Evolutionary conservation across 2,329 filamentous ascomycete species (phyloP).

Genomic region (Fusarium coffeatum): DNA sequence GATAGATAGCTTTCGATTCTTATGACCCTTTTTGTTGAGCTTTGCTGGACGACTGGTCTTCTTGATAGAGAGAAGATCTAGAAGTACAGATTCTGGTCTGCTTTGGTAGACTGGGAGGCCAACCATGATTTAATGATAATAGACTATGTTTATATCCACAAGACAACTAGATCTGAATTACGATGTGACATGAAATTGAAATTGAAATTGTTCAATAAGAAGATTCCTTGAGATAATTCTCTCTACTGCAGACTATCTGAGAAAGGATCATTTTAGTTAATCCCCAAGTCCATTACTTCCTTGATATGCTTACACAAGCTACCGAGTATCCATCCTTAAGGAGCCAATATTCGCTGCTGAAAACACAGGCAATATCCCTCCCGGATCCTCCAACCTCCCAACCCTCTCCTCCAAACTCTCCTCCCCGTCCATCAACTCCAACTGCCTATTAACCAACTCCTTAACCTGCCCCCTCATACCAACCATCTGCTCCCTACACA

Average conservation of each 20-base stretch:
- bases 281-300: not conserved
- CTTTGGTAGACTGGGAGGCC: not conserved
- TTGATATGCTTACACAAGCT: fast-evolving
- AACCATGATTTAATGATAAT: not conserved
- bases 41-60: too few species aligned
- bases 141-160: not conserved
- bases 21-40: not conserved
- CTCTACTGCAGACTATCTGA: too few species aligned
- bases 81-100: fast-evolving
- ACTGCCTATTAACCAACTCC: conserved; percentile 16
- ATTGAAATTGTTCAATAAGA: too few species aligned
- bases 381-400: not conserved
- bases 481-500: conserved; percentile 10
- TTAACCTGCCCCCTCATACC: not conserved
- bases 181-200: too few species aligned
- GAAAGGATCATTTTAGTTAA: not conserved
- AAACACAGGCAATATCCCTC: not conserved
- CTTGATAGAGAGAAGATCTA: fast-evolving
- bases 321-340: conserved; percentile 12
- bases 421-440: conserved; percentile 27
- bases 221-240: too few species aligned
- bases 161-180: too few species aligned
- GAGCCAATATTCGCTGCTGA: not conserved
- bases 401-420: conserved; percentile 25
- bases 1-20: conserved; percentile 7